Evolutionary conservation across 2,329 filamentous ascomycete genomes (phyloP).

Genomic region (Hymenoscyphus infarciens): DNA sequence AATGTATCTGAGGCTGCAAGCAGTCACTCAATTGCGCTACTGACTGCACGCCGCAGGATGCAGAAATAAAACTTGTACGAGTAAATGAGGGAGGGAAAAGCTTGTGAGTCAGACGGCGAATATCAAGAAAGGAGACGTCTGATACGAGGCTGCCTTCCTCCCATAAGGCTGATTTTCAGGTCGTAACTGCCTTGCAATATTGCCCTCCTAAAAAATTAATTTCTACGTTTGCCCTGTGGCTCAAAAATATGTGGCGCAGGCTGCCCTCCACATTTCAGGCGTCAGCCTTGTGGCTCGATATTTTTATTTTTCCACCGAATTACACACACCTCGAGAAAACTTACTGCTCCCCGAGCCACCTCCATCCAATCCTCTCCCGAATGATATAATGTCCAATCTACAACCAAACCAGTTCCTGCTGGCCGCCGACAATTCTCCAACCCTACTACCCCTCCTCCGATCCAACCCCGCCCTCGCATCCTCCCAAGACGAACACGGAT

Average conservation of each 20-base stretch:
- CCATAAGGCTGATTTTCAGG: neutral
- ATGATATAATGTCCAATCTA: conserved; percentile 16
- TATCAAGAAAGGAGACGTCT: neutral
- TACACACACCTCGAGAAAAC: neutral
- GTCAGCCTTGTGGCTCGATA: neutral
- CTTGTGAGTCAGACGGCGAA: neutral
- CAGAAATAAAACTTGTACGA: neutral
- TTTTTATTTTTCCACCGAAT: neutral
- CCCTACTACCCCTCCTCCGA: conserved; percentile 70
- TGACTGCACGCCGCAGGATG: neutral
- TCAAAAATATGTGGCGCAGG: neutral
- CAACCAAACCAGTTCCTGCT: conserved; percentile 64
- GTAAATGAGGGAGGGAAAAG: neutral
- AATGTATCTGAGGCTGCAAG: neutral
- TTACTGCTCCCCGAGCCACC: neutral
- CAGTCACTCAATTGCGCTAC: neutral
- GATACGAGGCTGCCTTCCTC: neutral
- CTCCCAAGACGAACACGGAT: conserved; percentile 84
- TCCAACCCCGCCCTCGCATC: conserved; percentile 73
- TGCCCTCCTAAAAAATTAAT: too few species aligned
- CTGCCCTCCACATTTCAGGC: neutral
- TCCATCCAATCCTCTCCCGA: neutral
- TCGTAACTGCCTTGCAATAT: neutral
- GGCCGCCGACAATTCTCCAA: conserved; percentile 75
- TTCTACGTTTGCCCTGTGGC: neutral